Evolutionary conservation across 495 filamentous ascomycete species (phyloP).

Genomic region (Niebla homalea): DNA sequence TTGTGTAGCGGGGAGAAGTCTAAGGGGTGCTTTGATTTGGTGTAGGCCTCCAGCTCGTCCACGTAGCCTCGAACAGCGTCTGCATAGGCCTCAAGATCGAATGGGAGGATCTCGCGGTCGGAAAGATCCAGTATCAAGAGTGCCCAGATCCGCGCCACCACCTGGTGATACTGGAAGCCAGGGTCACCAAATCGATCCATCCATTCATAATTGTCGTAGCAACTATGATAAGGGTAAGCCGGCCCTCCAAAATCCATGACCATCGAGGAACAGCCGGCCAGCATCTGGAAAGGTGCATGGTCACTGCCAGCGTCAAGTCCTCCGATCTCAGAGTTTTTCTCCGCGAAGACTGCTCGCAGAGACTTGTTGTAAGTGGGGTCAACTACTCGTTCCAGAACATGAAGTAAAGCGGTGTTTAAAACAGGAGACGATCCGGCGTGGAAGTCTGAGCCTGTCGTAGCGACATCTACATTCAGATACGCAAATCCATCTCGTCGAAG

Average conservation of each 20-base stretch:
- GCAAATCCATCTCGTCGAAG: conserved; percentile 54
- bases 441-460: conserved; percentile 61
- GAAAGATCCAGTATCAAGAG: conserved; percentile 76
- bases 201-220: conserved; percentile 83
- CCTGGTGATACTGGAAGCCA: conserved; percentile 65
- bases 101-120: conserved; percentile 68
- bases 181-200: conserved; percentile 69
- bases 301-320: conserved; percentile 73
- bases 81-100: conserved; percentile 69
- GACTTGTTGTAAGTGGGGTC: conserved; percentile 65
- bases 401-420: conserved; percentile 55
- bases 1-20: conserved; percentile 45
- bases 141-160: conserved; percentile 65
- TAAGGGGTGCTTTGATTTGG: conserved; percentile 42
- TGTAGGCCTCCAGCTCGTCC: conserved; percentile 51
- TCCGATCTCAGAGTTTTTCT: conserved; percentile 41
- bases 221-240: conserved; percentile 64
- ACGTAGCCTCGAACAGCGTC: conserved; percentile 46
- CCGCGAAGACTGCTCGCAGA: conserved; percentile 62
- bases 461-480: conserved; percentile 89
- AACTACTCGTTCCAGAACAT: conserved; percentile 54
- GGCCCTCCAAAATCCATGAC: conserved; percentile 70
- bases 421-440: conserved; percentile 66
- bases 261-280: conserved; percentile 81
- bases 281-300: conserved; percentile 82